Evolutionary conservation across 1,284 basidiomycete genomes (phyloP).

Genomic region (Abortiporus biennis): DNA sequence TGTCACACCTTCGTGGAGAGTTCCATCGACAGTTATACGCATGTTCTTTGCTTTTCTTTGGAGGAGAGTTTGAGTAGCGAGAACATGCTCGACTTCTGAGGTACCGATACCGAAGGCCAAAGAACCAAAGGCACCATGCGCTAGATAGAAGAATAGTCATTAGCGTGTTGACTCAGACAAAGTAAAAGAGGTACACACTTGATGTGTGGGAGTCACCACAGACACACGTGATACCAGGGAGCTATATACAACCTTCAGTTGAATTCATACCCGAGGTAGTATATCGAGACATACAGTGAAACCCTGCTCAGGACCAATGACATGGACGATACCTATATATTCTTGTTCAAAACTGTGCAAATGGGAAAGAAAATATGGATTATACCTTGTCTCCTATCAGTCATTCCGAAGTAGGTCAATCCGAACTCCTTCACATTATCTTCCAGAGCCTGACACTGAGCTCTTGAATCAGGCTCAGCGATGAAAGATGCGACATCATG

Average conservation of each 20-base stretch:
- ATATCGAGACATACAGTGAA: constrained; percentile 64
- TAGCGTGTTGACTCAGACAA: not conserved
- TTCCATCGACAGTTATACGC: constrained; percentile 89
- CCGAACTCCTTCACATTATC: constrained; percentile 96
- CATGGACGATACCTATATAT: constrained; percentile 81
- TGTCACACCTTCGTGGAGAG: constrained; percentile 81
- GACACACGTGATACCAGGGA: constrained; percentile 93
- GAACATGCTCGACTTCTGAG: constrained; percentile 95
- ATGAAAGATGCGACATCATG: constrained; percentile 77
- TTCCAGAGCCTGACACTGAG: constrained; percentile 88
- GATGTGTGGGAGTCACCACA: constrained; percentile 96
- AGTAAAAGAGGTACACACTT: constrained; percentile 55
- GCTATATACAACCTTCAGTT: constrained; percentile 33
- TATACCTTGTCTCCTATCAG: constrained; percentile 81
- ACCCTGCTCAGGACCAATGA: constrained; percentile 95
- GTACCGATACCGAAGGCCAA: constrained; percentile 96
- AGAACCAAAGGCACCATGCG: constrained; percentile 94
- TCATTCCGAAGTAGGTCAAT: constrained; percentile 92
- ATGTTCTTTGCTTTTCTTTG: constrained; percentile 96
- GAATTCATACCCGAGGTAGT: not conserved
- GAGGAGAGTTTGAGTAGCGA: constrained; percentile 90
- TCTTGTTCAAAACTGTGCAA: constrained; percentile 1
- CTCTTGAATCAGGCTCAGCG: constrained; percentile 83
- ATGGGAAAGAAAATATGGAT: constrained; percentile 5
- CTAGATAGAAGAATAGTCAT: constrained; percentile 30